Percentiles rank a stretch among this genome's conserved stretches.
These are phyloP conservation scores for Penicillium bovifimosum DNA, from an alignment of 495 filamentous ascomycete genomes.

Conservation along the genomic window DNA sequence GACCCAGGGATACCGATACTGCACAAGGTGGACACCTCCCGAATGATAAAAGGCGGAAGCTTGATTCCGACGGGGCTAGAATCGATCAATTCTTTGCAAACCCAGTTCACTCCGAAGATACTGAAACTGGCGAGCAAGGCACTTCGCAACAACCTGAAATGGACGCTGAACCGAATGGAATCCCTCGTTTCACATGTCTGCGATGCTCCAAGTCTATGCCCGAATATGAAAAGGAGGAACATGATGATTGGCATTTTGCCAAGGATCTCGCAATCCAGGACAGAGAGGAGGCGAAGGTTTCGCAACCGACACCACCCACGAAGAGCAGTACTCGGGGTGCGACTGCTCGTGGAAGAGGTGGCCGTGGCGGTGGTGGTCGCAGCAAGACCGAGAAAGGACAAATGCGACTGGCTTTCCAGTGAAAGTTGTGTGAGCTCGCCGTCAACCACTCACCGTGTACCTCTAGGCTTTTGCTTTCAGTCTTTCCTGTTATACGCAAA, in stretches of 20 bases:
- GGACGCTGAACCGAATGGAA: neutral
- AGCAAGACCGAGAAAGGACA: constrained; percentile 70
- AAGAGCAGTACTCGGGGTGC: constrained; percentile 20
- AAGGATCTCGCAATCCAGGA: constrained; percentile 71
- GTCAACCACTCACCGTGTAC: no score
- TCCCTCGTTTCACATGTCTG: constrained; percentile 44
- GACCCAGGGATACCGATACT: constrained; percentile 10
- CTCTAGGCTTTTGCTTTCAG: neutral
- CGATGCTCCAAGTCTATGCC: constrained; percentile 58
- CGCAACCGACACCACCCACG: constrained; percentile 18
- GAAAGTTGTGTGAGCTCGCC: neutral
- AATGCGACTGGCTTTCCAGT: constrained; percentile 59
- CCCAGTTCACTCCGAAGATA: constrained; percentile 5
- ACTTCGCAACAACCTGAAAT: neutral
- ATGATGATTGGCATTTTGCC: constrained; percentile 95
- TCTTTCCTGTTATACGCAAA: neutral
- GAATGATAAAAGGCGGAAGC: constrained; percentile 31
- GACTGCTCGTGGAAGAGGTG: constrained; percentile 27
- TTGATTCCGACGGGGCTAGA: constrained; percentile 19
- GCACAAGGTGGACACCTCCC: constrained; percentile 1
- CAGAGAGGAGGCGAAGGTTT: constrained; percentile 27
- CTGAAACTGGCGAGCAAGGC: constrained; percentile 10
- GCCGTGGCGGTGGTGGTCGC: constrained; percentile 25
- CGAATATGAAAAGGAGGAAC: constrained; percentile 59
- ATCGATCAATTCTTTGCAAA: constrained; percentile 36